Conservation (phyloP, 1,139 yeast species). For the Petasospora fabianii region DNA sequence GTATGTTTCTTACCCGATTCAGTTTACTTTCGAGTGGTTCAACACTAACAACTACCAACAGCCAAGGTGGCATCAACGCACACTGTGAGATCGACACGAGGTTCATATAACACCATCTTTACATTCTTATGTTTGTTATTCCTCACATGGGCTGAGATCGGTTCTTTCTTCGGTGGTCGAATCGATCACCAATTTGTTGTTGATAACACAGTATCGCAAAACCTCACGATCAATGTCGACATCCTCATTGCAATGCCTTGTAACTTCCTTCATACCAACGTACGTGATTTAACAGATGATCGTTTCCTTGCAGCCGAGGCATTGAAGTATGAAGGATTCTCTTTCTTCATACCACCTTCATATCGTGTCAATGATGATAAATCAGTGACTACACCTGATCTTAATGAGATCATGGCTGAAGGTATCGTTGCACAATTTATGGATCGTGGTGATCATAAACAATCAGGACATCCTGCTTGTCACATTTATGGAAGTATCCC, state of each 20-base stretch:
- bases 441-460: slow-evolving; percentile 31
- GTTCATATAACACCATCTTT: slow-evolving; percentile 70
- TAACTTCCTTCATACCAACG: slow-evolving; percentile 67
- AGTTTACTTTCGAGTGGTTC: no score
- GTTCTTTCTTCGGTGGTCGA: slow-evolving; percentile 80
- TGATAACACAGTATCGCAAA: slow-evolving; percentile 56
- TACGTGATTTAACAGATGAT: slow-evolving; percentile 75
- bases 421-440: slow-evolving; percentile 63
- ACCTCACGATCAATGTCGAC: slow-evolving; percentile 71
- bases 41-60: slow-evolving; percentile 8
- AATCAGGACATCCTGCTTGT: slow-evolving; percentile 68
- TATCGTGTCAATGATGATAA: slow-evolving; percentile 45
- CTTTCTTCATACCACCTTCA: slow-evolving; percentile 49
- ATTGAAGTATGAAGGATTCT: slow-evolving; percentile 61
- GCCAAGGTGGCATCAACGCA: slow-evolving; percentile 81
- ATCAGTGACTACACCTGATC: slow-evolving; percentile 55
- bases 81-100: slow-evolving; percentile 68
- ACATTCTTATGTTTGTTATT: slow-evolving; percentile 60
- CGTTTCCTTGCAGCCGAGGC: slow-evolving; percentile 72
- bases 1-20: no score
- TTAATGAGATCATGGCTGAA: slow-evolving; percentile 62
- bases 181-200: slow-evolving; percentile 77
- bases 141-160: slow-evolving; percentile 81
- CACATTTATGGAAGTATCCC: slow-evolving; percentile 85
- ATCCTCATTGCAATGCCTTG: slow-evolving; percentile 85